These are phyloP conservation scores for Schwanniomyces pseudopolymorphus DNA, from an alignment of 805 yeast species.

Conservation along the genomic window DNA sequence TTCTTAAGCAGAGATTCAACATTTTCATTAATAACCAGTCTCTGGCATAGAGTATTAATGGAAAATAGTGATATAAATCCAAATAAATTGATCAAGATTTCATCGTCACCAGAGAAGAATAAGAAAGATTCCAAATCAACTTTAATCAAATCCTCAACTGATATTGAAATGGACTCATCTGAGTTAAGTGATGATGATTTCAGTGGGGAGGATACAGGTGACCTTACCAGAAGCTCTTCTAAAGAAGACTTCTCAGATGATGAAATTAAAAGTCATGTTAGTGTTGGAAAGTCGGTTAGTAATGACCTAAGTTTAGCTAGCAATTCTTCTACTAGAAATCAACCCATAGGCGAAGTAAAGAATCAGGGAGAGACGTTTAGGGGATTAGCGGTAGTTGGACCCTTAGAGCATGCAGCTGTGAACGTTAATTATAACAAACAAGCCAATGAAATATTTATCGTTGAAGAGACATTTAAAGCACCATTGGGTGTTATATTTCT, in stretches of 20 bases:
- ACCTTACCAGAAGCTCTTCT: not conserved
- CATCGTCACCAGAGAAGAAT: conserved; percentile 2
- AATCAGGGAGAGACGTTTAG: conserved; percentile 18
- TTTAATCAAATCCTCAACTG: conserved; percentile 3
- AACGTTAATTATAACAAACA: conserved; percentile 43
- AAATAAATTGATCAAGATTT: conserved; percentile 6
- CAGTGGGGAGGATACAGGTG: not conserved
- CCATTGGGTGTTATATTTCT: conserved; percentile 64
- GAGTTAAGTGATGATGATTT: conserved; percentile 15
- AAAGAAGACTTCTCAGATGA: conserved; percentile 15
- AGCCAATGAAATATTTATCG: conserved; percentile 53
- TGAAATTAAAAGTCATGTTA: not conserved
- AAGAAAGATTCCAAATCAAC: conserved; percentile 8
- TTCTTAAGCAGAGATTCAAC: conserved; percentile 60
- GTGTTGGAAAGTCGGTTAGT: not conserved
- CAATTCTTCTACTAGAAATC: not conserved
- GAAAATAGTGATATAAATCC: conserved; percentile 19
- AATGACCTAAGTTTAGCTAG: not conserved
- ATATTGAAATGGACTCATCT: conserved; percentile 13
- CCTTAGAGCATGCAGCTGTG: conserved; percentile 51
- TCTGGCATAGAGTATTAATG: conserved; percentile 54
- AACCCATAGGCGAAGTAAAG: not conserved
- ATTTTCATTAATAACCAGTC: conserved; percentile 50
- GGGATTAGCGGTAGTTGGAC: conserved; percentile 44
- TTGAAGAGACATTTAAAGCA: conserved; percentile 53